Evolutionary conservation across 1,139 yeast species (phyloP), one percentile per base, ranked within the genome.

Genomic region (Debaryomyces fabryi): DNA sequence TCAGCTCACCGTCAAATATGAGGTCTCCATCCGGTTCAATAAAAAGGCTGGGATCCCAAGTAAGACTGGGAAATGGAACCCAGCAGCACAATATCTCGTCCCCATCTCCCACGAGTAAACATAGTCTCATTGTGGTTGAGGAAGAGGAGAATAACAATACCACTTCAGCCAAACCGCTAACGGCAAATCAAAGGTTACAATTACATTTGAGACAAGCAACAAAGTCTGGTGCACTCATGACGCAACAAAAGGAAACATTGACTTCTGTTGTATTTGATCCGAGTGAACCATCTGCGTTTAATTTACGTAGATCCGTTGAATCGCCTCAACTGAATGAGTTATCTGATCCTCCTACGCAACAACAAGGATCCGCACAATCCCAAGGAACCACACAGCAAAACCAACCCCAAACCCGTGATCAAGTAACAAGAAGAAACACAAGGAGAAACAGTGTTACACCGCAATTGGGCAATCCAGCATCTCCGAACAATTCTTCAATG

Each of bases 251-350:
- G 51, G 78, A 72, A 50, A 50, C 58, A 0, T 58, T 75, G 15
- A 63, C 69, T 1, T 60, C 73, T 1, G 77, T 74, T 3, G 69
- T 69, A 1, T 75, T 67, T 54, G 79, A 76, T 54, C 80, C 81
- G 0, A 75, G 64, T 50, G 57, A 60, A 37, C 76, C 79, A 0
- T 60, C 70, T 0, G 58, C 65, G 2, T 56, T 65, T 2, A 63
- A 65, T 32, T 18, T 39, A 15, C 32, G 38, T 16, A 23, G 16
- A 20, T 20, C 46, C 34, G 9, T 40, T 15, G 45, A 34, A 7
- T 33, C 42, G 8, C 33, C 35, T 5, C 39, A 45, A 9, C 4
- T n/a, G 20, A 32, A 40, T n/a, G 42, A 55, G 6, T 49, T 46
- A 15, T 49, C 49, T 5, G 43, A 27, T 37, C 7, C 34, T 44